These are phyloP conservation scores for Sugiyamaella novakii DNA, from an alignment of 1,139 yeast species.

Conservation along the genomic window DNA sequence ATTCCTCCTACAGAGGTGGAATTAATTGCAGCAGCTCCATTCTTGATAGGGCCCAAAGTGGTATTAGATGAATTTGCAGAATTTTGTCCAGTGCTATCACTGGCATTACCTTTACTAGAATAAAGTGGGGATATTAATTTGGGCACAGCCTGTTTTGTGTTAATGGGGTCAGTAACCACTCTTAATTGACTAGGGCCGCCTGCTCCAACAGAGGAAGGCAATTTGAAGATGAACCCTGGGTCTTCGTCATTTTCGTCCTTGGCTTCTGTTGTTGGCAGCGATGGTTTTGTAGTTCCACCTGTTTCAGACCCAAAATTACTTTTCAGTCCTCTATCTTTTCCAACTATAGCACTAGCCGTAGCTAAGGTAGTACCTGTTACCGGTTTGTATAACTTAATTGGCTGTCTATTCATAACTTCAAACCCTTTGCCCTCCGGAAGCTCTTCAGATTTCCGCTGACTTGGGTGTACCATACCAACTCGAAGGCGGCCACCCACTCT, in stretches of 20 bases:
- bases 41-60: conserved; percentile 1
- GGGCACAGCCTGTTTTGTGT: too few relatives aligned
- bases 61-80: conserved; percentile 1
- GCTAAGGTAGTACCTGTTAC: conserved; percentile 2
- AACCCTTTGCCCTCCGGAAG: conserved; percentile 27
- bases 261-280: not conserved
- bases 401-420: conserved; percentile 35
- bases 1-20: conserved; percentile 1
- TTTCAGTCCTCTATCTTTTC: not conserved
- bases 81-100: not conserved
- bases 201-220: conserved; percentile 15
- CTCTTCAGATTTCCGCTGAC: not conserved
- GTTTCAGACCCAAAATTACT: not conserved
- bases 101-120: not conserved
- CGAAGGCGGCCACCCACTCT: conserved; percentile 15
- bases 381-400: conserved; percentile 26
- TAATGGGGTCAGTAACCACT: conserved; percentile 12
- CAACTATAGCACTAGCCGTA: not conserved
- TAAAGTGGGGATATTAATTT: not conserved
- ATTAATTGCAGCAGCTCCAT: not conserved
- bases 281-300: not conserved
- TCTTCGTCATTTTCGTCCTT: conserved; percentile 1
- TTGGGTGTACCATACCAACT: conserved; percentile 1
- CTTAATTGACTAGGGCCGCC: conserved; percentile 11
- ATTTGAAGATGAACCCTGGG: conserved; percentile 20